Base-by-base conservation (phyloP, 2,329 filamentous ascomycete genomes). In the Blumeriella jaapii region DNA sequence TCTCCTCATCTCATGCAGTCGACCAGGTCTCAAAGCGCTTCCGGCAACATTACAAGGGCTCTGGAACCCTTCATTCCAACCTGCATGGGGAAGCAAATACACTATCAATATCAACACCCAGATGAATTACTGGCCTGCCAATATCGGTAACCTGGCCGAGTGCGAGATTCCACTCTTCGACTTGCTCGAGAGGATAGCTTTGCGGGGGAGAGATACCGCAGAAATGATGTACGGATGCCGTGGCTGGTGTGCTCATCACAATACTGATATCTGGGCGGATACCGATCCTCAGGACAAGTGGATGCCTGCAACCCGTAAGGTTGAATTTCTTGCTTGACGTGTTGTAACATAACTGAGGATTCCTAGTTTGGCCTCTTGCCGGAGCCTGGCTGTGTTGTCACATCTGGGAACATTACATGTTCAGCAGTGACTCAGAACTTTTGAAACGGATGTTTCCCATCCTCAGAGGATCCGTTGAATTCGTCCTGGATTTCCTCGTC, bases 51-150 rank as follows among this genome's bases (percentile, higher is more conserved):
- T 65, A 0, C 62, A 67, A 42, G 62, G 61, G 0, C 56, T 66
- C 20, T 65, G 61, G 62, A 65, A 63, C 31, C 50, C 56, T 1
- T 53, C 55, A 4, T 63, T 62, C 36, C 45, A 55, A 7, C 61
- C 60, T 5, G 51, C 61, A 0, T 68, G 65, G 65, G 63, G 63
- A 3, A 59, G 56, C 15, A 67, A 64, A 40, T 67, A 61, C 37
- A 69, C 65, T 0, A 63, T 68, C 44, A 67, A 69, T 41, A 65
- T 69, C 48, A 70, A 69, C 26, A 52, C 60, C 0, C 59, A 70
- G 46, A 70, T 70, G 67, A 69, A 69, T 42, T 70, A 69, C 45
- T 69, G 65, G 65, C 57, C 52, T 1, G 49, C 52, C 8, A 51
- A 55, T 29, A 30, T 47, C 2, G 48, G 48, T 23, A 51, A 52